Evolutionary conservation across 2,329 filamentous ascomycete species (phyloP).

Genomic region (Colletotrichum trifolii): DNA sequence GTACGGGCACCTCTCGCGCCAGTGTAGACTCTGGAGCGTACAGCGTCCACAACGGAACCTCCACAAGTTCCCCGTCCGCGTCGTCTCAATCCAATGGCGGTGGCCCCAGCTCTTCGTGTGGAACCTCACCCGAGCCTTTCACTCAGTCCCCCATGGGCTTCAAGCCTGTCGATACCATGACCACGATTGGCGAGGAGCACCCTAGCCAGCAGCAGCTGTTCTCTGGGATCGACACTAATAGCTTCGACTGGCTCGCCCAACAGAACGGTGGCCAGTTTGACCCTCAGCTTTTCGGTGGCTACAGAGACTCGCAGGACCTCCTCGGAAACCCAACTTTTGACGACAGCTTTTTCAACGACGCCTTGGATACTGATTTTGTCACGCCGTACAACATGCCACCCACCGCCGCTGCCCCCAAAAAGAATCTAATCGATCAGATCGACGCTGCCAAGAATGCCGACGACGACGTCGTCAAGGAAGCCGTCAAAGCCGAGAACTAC

Average conservation of each 20-base stretch:
- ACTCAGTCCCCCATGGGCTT: conserved; percentile 76
- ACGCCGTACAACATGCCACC: conserved; percentile 80
- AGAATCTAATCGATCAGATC: conserved; percentile 80
- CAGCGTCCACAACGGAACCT: conserved; percentile 59
- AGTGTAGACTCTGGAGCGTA: conserved; percentile 63
- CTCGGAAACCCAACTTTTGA: conserved; percentile 77
- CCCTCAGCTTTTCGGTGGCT: conserved; percentile 90
- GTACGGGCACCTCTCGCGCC: conserved; percentile 55
- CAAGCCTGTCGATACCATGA: conserved; percentile 71
- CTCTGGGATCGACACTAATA: conserved; percentile 60
- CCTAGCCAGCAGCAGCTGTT: conserved; percentile 50
- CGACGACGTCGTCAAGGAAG: conserved; percentile 66
- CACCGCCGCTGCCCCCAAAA: conserved; percentile 63
- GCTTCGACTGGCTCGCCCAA: conserved; percentile 79
- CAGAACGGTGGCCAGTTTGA: conserved; percentile 91
- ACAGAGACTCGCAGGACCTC: conserved; percentile 88
- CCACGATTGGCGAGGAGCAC: conserved; percentile 73
- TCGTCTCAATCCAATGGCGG: conserved; percentile 71
- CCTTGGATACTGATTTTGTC: conserved; percentile 83
- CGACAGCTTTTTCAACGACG: conserved; percentile 76
- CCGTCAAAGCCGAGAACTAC: conserved; percentile 64
- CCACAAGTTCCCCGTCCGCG: conserved; percentile 72
- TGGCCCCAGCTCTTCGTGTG: conserved; percentile 74
- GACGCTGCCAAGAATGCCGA: conserved; percentile 79
- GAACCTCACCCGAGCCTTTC: conserved; percentile 81